A percentile compares a stretch with the other conserved stretches of the same genome.
Evolutionary conservation across 768 basidiomycete species (phyloP).

Genomic region (Tulasnella sp.): DNA sequence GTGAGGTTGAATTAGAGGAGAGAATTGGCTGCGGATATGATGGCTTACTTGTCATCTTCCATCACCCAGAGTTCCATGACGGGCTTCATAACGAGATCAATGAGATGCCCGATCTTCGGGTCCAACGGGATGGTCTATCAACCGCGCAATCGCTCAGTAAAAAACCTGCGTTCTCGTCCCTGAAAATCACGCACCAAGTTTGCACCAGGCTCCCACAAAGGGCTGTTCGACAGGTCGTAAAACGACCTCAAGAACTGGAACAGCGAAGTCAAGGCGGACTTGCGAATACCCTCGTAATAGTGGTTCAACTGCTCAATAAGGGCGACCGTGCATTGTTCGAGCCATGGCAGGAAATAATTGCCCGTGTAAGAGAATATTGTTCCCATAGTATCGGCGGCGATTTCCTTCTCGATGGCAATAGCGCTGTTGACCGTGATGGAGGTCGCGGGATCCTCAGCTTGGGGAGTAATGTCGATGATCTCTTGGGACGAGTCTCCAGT

Average conservation of each 20-base stretch:
- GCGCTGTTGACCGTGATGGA: slow-evolving; percentile 90
- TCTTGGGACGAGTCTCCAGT: slow-evolving; percentile 65
- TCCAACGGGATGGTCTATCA: slow-evolving; percentile 45
- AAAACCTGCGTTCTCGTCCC: not conserved
- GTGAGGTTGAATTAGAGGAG: slow-evolving; percentile 19
- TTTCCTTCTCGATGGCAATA: slow-evolving; percentile 98
- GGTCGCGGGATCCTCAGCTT: slow-evolving; percentile 62
- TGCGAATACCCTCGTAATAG: slow-evolving; percentile 97
- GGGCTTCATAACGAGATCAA: slow-evolving; percentile 61
- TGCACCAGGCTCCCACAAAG: slow-evolving; percentile 74
- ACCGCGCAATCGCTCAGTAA: slow-evolving; percentile 9
- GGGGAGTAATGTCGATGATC: slow-evolving; percentile 37
- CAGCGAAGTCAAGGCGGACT: slow-evolving; percentile 80
- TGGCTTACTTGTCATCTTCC: slow-evolving; percentile 92
- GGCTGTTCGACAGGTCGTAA: slow-evolving; percentile 76
- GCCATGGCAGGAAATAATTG: slow-evolving; percentile 79
- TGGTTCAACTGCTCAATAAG: slow-evolving; percentile 74
- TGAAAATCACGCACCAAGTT: slow-evolving; percentile 42
- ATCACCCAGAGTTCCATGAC: slow-evolving; percentile 84
- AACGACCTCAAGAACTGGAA: slow-evolving; percentile 85
- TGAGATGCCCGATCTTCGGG: slow-evolving; percentile 66
- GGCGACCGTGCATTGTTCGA: slow-evolving; percentile 73
- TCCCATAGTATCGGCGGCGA: slow-evolving; percentile 93
- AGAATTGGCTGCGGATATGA: slow-evolving; percentile 19
- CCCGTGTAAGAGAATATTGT: slow-evolving; percentile 78